A percentile compares a stretch with the other conserved stretches of the same genome.
These are phyloP conservation scores for Byssoonygena ceratinophila DNA, from an alignment of 2,329 filamentous ascomycete species.

Conservation along the genomic window DNA sequence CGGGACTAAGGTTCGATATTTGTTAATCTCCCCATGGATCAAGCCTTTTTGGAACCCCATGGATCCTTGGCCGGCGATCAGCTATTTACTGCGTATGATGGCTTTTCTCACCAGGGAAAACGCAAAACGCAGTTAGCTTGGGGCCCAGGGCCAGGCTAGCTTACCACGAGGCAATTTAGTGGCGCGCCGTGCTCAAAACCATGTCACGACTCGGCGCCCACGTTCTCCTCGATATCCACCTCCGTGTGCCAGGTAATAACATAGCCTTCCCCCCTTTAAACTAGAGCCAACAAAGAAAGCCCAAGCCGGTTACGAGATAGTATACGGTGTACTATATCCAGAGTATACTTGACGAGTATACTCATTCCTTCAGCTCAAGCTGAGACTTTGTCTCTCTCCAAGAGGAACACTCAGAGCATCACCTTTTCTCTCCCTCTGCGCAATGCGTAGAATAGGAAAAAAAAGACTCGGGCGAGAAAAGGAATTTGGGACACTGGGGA, in stretches of 20 bases:
- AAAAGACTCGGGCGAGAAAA: constrained; percentile 2
- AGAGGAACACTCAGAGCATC: not conserved
- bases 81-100: not conserved
- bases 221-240: constrained; percentile 2
- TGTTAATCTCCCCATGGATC: constrained; percentile 6
- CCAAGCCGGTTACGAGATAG: constrained; percentile 8
- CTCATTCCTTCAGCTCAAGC: not conserved
- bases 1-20: constrained; percentile 2
- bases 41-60: constrained; percentile 4
- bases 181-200: constrained; percentile 8
- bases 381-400: not conserved
- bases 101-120: too few relatives aligned
- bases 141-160: constrained; percentile 3
- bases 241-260: not conserved
- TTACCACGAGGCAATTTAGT: constrained; percentile 12
- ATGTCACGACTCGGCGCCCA: constrained; percentile 10
- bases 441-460: not conserved
- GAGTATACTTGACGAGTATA: not conserved
- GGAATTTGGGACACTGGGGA: not conserved
- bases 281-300: constrained; percentile 11
- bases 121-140: constrained; percentile 6
- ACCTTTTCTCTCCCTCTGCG: not conserved
- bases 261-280: not conserved
- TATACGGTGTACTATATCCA: not conserved
- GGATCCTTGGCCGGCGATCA: constrained; percentile 12